These are phyloP conservation scores for Oryza longistaminata DNA, from an alignment of 176 grass and related monocot genomes.

Conservation along the genomic window DNA sequence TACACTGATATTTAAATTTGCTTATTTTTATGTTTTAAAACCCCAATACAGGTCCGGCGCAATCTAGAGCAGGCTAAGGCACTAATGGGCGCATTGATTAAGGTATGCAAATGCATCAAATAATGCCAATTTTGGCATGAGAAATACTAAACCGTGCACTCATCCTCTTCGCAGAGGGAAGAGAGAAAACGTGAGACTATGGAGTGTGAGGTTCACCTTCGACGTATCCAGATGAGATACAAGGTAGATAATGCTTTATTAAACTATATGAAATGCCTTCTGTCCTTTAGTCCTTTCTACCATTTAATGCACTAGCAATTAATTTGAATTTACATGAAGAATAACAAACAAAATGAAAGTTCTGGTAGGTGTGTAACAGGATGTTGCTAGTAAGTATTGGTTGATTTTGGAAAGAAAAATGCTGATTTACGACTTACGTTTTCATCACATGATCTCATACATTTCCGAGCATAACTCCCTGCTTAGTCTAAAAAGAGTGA, in stretches of 20 bases:
- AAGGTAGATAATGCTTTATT: constrained; percentile 44
- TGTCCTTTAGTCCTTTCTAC: neutral
- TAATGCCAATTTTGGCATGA: neutral
- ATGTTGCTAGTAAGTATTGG: too few species aligned
- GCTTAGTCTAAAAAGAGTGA: neutral
- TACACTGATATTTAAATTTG: neutral
- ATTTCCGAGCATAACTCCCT: neutral
- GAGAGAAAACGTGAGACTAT: constrained; percentile 64
- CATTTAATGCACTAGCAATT: neutral
- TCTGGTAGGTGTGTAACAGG: neutral
- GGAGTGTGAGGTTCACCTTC: constrained; percentile 63
- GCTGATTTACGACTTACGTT: too few species aligned
- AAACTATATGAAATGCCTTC: neutral
- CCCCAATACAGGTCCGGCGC: constrained; percentile 55
- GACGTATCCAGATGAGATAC: constrained; percentile 64
- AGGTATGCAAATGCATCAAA: constrained; percentile 40
- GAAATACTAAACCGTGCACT: neutral
- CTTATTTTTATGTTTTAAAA: constrained; percentile 25
- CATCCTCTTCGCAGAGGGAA: constrained; percentile 50
- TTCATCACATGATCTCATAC: neutral
- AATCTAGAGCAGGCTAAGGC: constrained; percentile 67
- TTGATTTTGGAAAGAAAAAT: too few species aligned
- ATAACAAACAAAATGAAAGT: neutral
- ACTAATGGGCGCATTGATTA: constrained; percentile 65
- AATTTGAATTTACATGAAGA: neutral